Base-by-base conservation (phyloP, 2,329 filamentous ascomycete genomes). In the Pyrenochaeta sp. region DNA sequence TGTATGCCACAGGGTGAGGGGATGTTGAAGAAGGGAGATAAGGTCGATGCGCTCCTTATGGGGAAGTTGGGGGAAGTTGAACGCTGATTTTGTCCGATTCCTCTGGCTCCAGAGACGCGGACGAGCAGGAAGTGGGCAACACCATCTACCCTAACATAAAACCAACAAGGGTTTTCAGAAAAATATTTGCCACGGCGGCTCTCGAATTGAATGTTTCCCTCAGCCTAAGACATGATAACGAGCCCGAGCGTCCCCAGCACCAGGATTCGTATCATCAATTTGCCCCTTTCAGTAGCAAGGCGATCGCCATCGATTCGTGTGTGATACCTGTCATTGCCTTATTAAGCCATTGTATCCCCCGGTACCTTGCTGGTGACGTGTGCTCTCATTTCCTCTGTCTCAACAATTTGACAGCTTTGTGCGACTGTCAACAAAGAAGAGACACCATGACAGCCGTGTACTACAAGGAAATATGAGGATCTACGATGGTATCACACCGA, bases 11-110 rank as follows among this genome's bases (percentile, higher is more conserved):
- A 84, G 36, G 86, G 87, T 2, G 82, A 88, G 34, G 88, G 87
- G 5, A 82, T 82, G n/a, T 72, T 93, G 54, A 83, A 81, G 46
- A 91, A 90, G 73, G 93, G 93, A 0, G 79, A 85, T 51, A 87
- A 83, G 68, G 88, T 93, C 3, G 88, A 94, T 60, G 94, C 93
- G 9, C 78, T 97, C 68, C 75, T 98, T 71, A 93, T 98, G 88
- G 74, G 71, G n/a, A 69, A 64, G 43, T 8, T 75, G 45, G 68
- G 66, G 9, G 58, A 52, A 25, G 7, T 58, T 34, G 54, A 44
- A 19, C 45, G 49, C 22, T 57, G 24, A 50, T 30, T 36, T 42
- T 7, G 42, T 49, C 32, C 5, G 13, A 49, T 32, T 37, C 22
- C 10, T n/a, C 22, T 25, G 5, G 22, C 19, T 3, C 19, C 15